A percentile compares a stretch with the other conserved stretches of the same genome.
Evolutionary conservation across 495 filamentous ascomycete species (phyloP).

Genomic region (Lasiosphaeria ovina): DNA sequence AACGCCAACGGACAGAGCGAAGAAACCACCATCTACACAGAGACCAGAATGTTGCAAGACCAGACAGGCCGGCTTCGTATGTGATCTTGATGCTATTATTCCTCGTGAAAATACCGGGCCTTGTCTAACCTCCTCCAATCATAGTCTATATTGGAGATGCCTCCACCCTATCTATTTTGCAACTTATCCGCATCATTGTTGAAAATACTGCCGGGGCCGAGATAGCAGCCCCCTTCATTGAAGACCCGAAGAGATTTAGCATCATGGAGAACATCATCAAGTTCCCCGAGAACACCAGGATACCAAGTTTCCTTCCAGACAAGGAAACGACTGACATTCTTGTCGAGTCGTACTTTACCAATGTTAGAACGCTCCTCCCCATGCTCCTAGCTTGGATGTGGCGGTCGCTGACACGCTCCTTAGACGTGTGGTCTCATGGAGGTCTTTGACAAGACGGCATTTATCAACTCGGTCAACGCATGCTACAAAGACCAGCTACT

Average conservation of each 20-base stretch:
- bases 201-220: slow-evolving; percentile 58
- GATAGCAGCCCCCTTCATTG: slow-evolving; percentile 59
- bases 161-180: slow-evolving; percentile 67
- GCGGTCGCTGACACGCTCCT: slow-evolving; percentile 12
- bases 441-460: slow-evolving; percentile 50
- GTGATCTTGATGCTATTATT: slow-evolving; percentile 25
- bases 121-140: slow-evolving; percentile 6
- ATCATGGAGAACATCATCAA: slow-evolving; percentile 62
- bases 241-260: slow-evolving; percentile 65
- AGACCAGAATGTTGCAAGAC: slow-evolving; percentile 60
- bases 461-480: slow-evolving; percentile 47
- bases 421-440: slow-evolving; percentile 59
- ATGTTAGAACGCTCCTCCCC: slow-evolving; percentile 41
- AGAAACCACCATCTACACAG: slow-evolving; percentile 56
- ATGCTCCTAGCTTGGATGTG: slow-evolving; percentile 2
- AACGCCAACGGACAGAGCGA: slow-evolving; percentile 51
- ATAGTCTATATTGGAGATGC: slow-evolving; percentile 71
- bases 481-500: slow-evolving; percentile 54
- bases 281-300: slow-evolving; percentile 42
- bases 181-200: slow-evolving; percentile 70
- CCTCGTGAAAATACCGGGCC: neutral
- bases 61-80: slow-evolving; percentile 54
- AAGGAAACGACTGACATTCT: slow-evolving; percentile 53
- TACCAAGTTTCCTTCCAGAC: slow-evolving; percentile 54
- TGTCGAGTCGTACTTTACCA: slow-evolving; percentile 58